Percentiles rank a stretch among this genome's conserved stretches.
phyloP scores from a whole-genome alignment of 2,329 filamentous ascomycete genomes.

The Nothophaeocryptopus gaeumannii region DNA sequence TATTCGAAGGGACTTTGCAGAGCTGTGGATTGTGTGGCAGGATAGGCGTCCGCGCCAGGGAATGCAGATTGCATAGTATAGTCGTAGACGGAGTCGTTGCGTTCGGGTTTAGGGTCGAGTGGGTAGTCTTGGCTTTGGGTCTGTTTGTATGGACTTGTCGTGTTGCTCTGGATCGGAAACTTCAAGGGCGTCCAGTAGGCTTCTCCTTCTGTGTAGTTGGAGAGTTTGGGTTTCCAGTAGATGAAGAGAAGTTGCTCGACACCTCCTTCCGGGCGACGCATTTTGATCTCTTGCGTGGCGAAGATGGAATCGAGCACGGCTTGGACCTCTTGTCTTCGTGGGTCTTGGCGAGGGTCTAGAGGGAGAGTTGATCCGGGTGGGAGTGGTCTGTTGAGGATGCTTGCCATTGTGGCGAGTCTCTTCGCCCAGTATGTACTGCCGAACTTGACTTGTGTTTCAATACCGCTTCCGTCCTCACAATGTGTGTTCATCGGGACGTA shows the following conservation, averaged over 20 bases:
- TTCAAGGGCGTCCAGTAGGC: constrained; percentile 30
- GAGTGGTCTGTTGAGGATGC: constrained; percentile 15
- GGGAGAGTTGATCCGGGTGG: background rate
- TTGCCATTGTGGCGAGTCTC: constrained; percentile 34
- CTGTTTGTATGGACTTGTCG: background rate
- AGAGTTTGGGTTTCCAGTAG: constrained; percentile 31
- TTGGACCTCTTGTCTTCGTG: constrained; percentile 25
- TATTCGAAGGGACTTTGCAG: constrained; percentile 35
- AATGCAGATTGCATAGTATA: constrained; percentile 11
- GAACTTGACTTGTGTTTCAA: constrained; percentile 37
- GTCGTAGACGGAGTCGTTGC: constrained; percentile 26
- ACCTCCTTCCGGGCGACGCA: constrained; percentile 29
- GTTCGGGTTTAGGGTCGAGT: constrained; percentile 15
- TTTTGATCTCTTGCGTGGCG: constrained; percentile 44
- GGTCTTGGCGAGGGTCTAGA: constrained; percentile 8
- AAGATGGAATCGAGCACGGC: constrained; percentile 38
- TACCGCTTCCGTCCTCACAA: constrained; percentile 20
- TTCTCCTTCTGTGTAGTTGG: constrained; percentile 20
- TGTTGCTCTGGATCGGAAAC: constrained; percentile 16
- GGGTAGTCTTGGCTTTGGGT: background rate
- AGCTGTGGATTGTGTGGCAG: constrained; percentile 12
- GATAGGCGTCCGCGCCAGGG: constrained; percentile 10
- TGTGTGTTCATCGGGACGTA: constrained; percentile 16
- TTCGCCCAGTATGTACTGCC: constrained; percentile 46
- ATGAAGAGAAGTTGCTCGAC: constrained; percentile 31